These are phyloP conservation scores for Endoconidiophora laricicola DNA, from an alignment of 2,329 filamentous ascomycete genomes.

Conservation along the genomic window DNA sequence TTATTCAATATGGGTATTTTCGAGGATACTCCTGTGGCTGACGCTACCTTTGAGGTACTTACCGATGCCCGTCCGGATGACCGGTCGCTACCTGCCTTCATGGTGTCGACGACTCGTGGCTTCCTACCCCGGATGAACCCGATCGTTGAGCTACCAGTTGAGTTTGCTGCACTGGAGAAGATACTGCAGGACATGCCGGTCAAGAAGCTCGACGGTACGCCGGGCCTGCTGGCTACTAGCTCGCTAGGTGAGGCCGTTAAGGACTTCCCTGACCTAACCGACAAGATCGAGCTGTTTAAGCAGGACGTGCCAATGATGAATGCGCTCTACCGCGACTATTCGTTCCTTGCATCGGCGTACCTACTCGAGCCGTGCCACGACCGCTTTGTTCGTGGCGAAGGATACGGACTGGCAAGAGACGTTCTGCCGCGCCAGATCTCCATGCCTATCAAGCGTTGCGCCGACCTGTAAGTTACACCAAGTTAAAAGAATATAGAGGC, in stretches of 20 bases:
- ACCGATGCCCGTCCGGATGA: slow-evolving; percentile 46
- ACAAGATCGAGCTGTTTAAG: slow-evolving; percentile 53
- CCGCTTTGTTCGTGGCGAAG: slow-evolving; percentile 49
- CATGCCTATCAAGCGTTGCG: slow-evolving; percentile 68
- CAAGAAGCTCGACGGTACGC: slow-evolving; percentile 51
- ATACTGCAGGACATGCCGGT: slow-evolving; percentile 67
- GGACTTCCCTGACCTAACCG: slow-evolving; percentile 60
- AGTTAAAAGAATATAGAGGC: not conserved
- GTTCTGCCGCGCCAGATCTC: slow-evolving; percentile 57
- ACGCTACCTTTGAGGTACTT: slow-evolving; percentile 39
- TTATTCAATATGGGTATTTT: slow-evolving; percentile 11
- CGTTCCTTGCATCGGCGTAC: slow-evolving; percentile 78
- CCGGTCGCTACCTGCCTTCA: slow-evolving; percentile 52
- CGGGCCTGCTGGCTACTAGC: slow-evolving; percentile 60
- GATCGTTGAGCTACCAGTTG: slow-evolving; percentile 46
- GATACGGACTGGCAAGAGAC: slow-evolving; percentile 63
- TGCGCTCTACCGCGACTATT: slow-evolving; percentile 80
- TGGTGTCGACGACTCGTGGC: slow-evolving; percentile 59
- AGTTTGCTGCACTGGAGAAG: slow-evolving; percentile 56
- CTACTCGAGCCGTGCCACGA: slow-evolving; percentile 83
- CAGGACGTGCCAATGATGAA: slow-evolving; percentile 66
- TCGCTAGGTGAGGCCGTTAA: slow-evolving; percentile 60
- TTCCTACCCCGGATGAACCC: slow-evolving; percentile 56
- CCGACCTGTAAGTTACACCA: slow-evolving; percentile 53
- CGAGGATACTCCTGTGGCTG: slow-evolving; percentile 14